Base-by-base conservation (phyloP, 139 green algal genomes). In the Chlamydomonas eustigma region DNA sequence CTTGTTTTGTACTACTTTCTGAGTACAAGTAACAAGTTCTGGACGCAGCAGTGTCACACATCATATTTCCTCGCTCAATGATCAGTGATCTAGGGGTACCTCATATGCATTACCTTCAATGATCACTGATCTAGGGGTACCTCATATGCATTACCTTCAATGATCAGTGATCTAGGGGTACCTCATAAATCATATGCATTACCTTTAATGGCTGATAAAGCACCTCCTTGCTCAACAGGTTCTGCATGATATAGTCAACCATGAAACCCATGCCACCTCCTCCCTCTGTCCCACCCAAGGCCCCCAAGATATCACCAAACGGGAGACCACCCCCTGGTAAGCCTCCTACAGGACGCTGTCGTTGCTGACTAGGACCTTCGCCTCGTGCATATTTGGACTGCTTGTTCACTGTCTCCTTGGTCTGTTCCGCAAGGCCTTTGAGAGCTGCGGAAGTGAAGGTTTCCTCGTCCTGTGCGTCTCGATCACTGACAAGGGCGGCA, bases 151-250 rank as follows among this genome's bases (percentile, higher is more conserved):
- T n/a, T n/a, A n/a, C n/a, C n/a, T n/a, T n/a, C n/a, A n/a, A n/a
- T n/a, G n/a, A n/a, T n/a, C n/a, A n/a, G n/a, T n/a, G n/a, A n/a
- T n/a, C n/a, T n/a, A n/a, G n/a, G n/a, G n/a, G n/a, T n/a, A n/a
- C n/a, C n/a, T n/a, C n/a, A n/a, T n/a, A n/a, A n/a, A n/a, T n/a
- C n/a, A n/a, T n/a, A n/a, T 4, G 18, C 32, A 71, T 50, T 65
- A 90, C 88, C 89, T 92, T 91, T 74, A 95, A 90, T 2, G 92
- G 90, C 39, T 90, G 76, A 51, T 95, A 92, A 76, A 97, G 83
- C 70, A 97, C 90, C 2, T 97, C 91, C 81, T 96, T 96, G 76
- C 86, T 91, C 71, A 97, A 84, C 74, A 97, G 83, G 77, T 94
- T 88, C 39, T 90, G 87, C 89, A 97, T 94, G 63, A 97, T 88